A percentile compares a stretch with the other conserved stretches of the same genome.
Conservation (phyloP, 2,329 filamentous ascomycete species). For the Beauveria varroae region DNA sequence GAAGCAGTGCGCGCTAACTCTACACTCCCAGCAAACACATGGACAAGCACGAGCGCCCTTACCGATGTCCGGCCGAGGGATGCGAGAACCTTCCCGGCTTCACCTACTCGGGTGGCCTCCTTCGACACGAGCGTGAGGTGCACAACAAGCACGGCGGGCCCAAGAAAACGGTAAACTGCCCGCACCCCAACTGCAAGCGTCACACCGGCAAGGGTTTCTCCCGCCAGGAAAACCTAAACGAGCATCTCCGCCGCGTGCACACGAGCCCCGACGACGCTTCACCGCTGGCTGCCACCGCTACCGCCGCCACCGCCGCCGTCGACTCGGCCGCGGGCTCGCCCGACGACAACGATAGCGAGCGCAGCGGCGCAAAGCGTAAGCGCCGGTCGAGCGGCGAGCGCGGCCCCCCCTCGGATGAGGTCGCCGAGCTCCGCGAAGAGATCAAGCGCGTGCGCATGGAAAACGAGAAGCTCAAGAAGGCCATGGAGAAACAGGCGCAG, state of each 20-base stretch:
- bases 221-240: slow-evolving; percentile 86
- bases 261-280: slow-evolving; percentile 38
- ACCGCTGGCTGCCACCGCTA: slow-evolving; percentile 25
- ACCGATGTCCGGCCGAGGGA: slow-evolving; percentile 72
- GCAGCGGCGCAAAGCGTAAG: slow-evolving; percentile 41
- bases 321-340: slow-evolving; percentile 23
- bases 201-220: slow-evolving; percentile 86
- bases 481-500: slow-evolving; percentile 41
- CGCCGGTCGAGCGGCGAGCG: slow-evolving; percentile 24
- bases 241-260: slow-evolving; percentile 88
- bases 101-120: slow-evolving; percentile 84
- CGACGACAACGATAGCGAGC: slow-evolving; percentile 41
- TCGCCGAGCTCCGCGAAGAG: slow-evolving; percentile 54
- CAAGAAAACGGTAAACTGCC: slow-evolving; percentile 81
- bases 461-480: slow-evolving; percentile 49
- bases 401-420: slow-evolving; percentile 27
- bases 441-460: slow-evolving; percentile 60
- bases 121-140: slow-evolving; percentile 88
- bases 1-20: slow-evolving; percentile 14
- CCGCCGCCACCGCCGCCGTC: slow-evolving; percentile 16
- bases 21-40: slow-evolving; percentile 71
- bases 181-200: slow-evolving; percentile 80
- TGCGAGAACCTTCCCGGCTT: slow-evolving; percentile 92
- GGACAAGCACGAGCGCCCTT: slow-evolving; percentile 95
- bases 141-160: slow-evolving; percentile 85